Evolutionary conservation across 257 asterid genomes (phyloP).

Genomic region (Solanum verrucosum): DNA sequence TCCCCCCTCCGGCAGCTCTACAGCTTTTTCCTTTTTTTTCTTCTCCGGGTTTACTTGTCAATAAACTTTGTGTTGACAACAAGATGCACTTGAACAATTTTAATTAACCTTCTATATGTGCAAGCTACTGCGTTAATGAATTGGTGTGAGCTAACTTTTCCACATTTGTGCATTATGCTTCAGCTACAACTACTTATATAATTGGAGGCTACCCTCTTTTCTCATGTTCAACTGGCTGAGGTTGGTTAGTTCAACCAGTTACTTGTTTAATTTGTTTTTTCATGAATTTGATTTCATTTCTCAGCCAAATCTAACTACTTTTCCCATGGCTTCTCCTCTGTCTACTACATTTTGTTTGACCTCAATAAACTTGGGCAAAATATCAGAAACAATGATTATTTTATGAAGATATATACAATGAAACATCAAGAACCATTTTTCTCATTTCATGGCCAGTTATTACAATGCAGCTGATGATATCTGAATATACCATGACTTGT

Average conservation of each 20-base stretch:
- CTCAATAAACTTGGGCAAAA: not conserved
- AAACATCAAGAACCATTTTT: not conserved
- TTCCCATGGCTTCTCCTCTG: not conserved
- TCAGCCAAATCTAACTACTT: not conserved
- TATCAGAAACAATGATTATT: too few relatives aligned
- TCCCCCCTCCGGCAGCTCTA: not conserved
- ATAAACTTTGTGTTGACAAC: not conserved
- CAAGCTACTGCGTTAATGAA: not conserved
- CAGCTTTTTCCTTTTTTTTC: not conserved
- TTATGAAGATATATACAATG: not conserved
- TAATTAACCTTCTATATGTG: not conserved
- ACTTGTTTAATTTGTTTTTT: not conserved
- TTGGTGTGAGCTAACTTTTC: not conserved
- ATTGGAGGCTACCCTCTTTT: not conserved
- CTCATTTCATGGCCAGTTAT: not conserved
- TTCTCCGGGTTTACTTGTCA: not conserved
- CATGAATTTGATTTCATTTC: not conserved
- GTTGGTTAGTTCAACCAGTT: not conserved
- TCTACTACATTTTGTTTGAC: not conserved
- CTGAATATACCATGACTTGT: not conserved
- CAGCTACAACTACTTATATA: not conserved
- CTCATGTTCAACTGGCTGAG: not conserved
- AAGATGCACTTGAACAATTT: not conserved
- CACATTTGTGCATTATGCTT: not conserved
- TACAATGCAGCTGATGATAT: not conserved